Conservation (phyloP, 495 filamentous ascomycete species). For the Tuber brumale region DNA sequence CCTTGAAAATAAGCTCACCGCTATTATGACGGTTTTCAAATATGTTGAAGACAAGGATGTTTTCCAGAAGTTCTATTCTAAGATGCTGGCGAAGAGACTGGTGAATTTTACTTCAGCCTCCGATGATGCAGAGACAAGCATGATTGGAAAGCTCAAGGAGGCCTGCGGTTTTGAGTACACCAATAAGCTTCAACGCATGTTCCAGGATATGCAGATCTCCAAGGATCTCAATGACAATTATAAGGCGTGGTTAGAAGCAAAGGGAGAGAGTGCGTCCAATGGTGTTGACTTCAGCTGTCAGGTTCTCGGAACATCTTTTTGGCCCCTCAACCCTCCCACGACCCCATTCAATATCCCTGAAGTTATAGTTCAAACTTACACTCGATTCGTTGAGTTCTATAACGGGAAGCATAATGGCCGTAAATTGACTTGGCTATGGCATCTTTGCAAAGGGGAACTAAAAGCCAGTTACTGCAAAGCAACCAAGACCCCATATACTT, state of each 20-base stretch:
- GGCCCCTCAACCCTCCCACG: conserved; percentile 78
- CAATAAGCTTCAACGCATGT: conserved; percentile 99
- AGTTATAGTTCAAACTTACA: conserved; percentile 77
- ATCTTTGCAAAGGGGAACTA: conserved; percentile 94
- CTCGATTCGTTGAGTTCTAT: conserved; percentile 86
- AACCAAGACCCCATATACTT: conserved; percentile 86
- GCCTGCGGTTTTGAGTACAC: conserved; percentile 98
- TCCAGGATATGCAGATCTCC: conserved; percentile 98
- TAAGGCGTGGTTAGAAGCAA: conserved; percentile 55
- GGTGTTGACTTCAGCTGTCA: conserved; percentile 42
- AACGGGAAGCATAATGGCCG: conserved; percentile 91
- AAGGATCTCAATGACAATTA: conserved; percentile 89
- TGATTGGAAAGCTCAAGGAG: conserved; percentile 99
- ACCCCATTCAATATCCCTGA: conserved; percentile 80
- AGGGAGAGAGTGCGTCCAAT: conserved; percentile 47
- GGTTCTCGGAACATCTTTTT: conserved; percentile 93
- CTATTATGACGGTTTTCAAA: conserved; percentile 99
- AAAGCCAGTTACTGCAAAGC: conserved; percentile 86
- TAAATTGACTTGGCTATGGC: conserved; percentile 97
- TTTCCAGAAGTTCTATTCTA: conserved; percentile 98
- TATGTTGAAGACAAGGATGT: conserved; percentile 99
- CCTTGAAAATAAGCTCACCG: conserved; percentile 79
- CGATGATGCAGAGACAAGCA: conserved; percentile 95
- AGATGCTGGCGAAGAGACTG: conserved; percentile 88
- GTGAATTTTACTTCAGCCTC: conserved; percentile 92